These are phyloP conservation scores for Pseudognaphalium luteoalbum DNA, from an alignment of 129 eudicot genomes.

Conservation along the genomic window DNA sequence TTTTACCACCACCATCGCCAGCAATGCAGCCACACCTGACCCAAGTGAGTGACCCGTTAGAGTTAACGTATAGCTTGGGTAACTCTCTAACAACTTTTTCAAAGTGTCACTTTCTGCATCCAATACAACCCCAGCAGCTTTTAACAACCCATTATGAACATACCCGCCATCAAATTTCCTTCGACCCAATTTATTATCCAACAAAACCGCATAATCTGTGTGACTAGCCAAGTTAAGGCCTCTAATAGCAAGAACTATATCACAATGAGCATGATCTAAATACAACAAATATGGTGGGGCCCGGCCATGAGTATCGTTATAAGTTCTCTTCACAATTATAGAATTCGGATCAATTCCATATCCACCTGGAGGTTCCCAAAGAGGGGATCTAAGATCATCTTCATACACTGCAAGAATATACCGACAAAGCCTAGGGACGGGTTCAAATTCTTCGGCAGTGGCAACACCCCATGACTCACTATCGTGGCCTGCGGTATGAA, in stretches of 20 bases:
- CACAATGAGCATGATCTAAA: constrained; percentile 64
- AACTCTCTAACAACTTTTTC: constrained; percentile 46
- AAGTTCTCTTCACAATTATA: constrained; percentile 45
- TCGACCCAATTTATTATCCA: constrained; percentile 76
- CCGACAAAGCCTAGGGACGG: constrained; percentile 80
- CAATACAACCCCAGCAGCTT: constrained; percentile 64
- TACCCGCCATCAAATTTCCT: constrained; percentile 88
- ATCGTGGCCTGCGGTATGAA: constrained; percentile 69
- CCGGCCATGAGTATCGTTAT: constrained; percentile 53
- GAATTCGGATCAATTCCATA: constrained; percentile 75
- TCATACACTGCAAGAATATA: constrained; percentile 75
- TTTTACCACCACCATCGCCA: constrained; percentile 47
- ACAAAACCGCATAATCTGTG: constrained; percentile 52
- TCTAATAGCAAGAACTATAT: constrained; percentile 73
- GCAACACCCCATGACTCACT: constrained; percentile 77
- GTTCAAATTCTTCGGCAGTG: constrained; percentile 71
- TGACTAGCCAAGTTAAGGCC: constrained; percentile 80
- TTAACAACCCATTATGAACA: constrained; percentile 77
- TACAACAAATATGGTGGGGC: constrained; percentile 71
- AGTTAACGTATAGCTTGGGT: constrained; percentile 61
- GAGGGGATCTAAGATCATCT: constrained; percentile 63
- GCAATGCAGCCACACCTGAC: constrained; percentile 56
- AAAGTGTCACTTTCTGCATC: constrained; percentile 42
- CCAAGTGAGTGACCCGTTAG: constrained; percentile 62
- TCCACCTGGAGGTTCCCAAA: constrained; percentile 77